Conservation (phyloP, 140 eudicot species). For the Stevia rebaudiana region DNA sequence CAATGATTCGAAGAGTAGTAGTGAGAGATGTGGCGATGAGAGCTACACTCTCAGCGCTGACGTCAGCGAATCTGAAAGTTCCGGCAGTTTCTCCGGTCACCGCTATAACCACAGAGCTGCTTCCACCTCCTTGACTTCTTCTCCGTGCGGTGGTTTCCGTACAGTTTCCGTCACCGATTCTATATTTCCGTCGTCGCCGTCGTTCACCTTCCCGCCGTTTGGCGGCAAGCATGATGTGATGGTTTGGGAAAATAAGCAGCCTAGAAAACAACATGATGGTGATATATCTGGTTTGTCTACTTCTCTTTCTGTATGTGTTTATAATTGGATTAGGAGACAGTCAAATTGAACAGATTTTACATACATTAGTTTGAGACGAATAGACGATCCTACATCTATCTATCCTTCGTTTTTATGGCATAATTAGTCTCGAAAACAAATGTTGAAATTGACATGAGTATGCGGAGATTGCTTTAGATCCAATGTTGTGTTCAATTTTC, state of each 20-base stretch:
- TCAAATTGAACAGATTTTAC: background rate
- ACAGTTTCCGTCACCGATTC: slow-evolving; percentile 27
- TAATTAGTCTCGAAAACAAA: background rate
- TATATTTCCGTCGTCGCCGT: slow-evolving; percentile 32
- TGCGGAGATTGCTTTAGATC: slow-evolving; percentile 1
- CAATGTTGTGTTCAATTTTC: background rate
- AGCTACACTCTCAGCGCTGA: slow-evolving; percentile 82
- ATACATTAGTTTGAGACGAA: background rate
- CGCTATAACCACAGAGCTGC: slow-evolving; percentile 47
- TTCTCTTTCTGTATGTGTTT: slow-evolving; percentile 2
- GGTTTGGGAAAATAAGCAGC: slow-evolving; percentile 42
- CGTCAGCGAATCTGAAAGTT: slow-evolving; percentile 84
- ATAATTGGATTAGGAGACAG: background rate
- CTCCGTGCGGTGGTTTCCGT: slow-evolving; percentile 35
- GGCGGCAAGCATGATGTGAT: slow-evolving; percentile 56
- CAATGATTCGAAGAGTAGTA: slow-evolving; percentile 11
- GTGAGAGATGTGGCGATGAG: slow-evolving; percentile 25
- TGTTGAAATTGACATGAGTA: too few relatives aligned
- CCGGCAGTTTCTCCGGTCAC: slow-evolving; percentile 41
- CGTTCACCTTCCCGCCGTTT: slow-evolving; percentile 46
- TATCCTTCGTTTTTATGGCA: slow-evolving; percentile 5
- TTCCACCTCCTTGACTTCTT: slow-evolving; percentile 48
- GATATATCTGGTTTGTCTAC: slow-evolving; percentile 48
- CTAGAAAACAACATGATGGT: slow-evolving; percentile 29
- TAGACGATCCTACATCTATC: background rate